Evolutionary conservation across 106 monocot genomes (phyloP).

Genomic region (Narthecium ossifragum): DNA sequence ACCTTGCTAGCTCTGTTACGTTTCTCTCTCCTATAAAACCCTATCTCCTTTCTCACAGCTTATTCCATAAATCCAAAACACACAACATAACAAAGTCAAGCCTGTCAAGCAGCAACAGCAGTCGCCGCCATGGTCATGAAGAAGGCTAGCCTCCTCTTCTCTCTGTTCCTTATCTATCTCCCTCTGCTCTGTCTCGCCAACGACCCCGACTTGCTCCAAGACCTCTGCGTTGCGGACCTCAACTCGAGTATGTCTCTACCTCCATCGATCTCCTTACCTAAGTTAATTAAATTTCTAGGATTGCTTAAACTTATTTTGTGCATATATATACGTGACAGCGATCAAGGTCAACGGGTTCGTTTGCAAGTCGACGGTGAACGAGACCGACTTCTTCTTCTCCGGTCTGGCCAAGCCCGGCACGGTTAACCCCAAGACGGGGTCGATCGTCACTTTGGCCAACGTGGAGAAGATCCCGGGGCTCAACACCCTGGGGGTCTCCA

Average conservation of each 20-base stretch:
- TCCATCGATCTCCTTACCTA: neutral
- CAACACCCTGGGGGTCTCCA: slow-evolving; percentile 12
- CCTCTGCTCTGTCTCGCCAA: slow-evolving; percentile 9
- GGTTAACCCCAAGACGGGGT: neutral
- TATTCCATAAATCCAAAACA: too few relatives aligned
- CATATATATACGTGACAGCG: slow-evolving; percentile 7
- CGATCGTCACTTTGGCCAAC: slow-evolving; percentile 16
- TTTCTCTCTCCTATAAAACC: neutral
- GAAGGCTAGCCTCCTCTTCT: neutral
- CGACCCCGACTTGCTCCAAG: slow-evolving; percentile 68
- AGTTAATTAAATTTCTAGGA: neutral
- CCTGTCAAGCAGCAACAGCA: neutral
- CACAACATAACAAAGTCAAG: neutral
- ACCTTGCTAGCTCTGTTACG: neutral
- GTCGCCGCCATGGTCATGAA: neutral
- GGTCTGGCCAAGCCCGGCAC: slow-evolving; percentile 9
- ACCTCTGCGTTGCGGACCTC: slow-evolving; percentile 57
- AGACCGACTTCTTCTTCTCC: slow-evolving; percentile 23
- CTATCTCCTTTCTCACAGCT: neutral
- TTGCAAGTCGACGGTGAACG: slow-evolving; percentile 13
- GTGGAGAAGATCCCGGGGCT: slow-evolving; percentile 20
- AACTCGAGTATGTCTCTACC: slow-evolving; percentile 22
- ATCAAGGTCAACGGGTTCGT: slow-evolving; percentile 31
- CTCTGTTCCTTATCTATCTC: slow-evolving; percentile 7
- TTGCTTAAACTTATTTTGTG: neutral